Evolutionary conservation across 1,284 basidiomycete genomes (phyloP).

Genomic region (Rhizoctonia solani): DNA sequence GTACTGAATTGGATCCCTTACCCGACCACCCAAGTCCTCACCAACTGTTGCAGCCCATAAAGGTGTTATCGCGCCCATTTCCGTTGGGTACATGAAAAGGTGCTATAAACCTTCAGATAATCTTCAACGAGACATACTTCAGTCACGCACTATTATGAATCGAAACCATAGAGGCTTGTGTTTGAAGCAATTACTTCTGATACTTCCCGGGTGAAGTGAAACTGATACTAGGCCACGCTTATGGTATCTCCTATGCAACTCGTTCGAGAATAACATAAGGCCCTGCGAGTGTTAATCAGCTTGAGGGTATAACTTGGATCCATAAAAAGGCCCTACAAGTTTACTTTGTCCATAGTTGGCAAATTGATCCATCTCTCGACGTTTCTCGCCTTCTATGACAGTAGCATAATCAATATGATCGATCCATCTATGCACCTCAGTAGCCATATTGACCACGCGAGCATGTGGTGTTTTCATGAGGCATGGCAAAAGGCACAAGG

Average conservation of each 20-base stretch:
- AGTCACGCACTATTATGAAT: conserved; percentile 9
- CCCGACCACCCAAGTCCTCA: conserved; percentile 29
- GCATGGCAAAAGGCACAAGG: conserved; percentile 31
- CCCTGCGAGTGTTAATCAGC: conserved; percentile 16
- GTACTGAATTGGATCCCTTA: neutral
- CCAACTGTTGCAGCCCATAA: conserved; percentile 30
- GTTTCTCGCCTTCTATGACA: conserved; percentile 21
- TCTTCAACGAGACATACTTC: neutral
- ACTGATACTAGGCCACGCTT: conserved; percentile 37
- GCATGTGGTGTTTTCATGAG: conserved; percentile 20
- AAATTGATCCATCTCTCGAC: conserved; percentile 22
- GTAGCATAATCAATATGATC: conserved; percentile 14
- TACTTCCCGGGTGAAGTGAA: conserved; percentile 34
- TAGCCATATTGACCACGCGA: conserved; percentile 17
- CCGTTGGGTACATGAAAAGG: conserved; percentile 27
- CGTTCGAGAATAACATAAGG: conserved; percentile 36
- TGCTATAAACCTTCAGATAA: neutral
- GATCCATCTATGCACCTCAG: conserved; percentile 16
- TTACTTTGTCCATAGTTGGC: conserved; percentile 31
- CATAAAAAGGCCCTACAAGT: neutral
- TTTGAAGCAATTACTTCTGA: conserved; percentile 16
- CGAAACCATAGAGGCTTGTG: conserved; percentile 18
- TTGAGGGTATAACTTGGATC: neutral
- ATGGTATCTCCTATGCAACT: conserved; percentile 38
- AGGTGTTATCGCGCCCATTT: conserved; percentile 31